phyloP scores from a whole-genome alignment of 139 green algal species.

The Tetratostichococcus sp. region DNA sequence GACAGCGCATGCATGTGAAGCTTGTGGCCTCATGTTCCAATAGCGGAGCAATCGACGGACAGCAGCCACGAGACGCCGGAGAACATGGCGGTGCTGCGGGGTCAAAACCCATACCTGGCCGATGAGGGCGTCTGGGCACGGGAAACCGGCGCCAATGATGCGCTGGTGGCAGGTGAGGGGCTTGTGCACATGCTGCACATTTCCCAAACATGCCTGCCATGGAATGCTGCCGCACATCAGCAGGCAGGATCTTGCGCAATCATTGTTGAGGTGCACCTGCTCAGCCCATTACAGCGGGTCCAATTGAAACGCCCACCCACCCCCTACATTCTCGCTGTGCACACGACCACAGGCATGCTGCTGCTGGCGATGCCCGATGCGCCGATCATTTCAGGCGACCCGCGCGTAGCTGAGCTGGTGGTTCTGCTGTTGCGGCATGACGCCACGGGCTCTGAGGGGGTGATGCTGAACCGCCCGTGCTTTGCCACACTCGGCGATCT shows the following conservation, averaged over 20 bases:
- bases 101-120: background rate
- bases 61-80: background rate
- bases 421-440: conserved; percentile 50
- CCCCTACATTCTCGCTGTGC: no score
- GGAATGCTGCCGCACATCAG: no score
- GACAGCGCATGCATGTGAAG: no score
- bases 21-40: background rate
- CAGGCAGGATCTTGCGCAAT: no score
- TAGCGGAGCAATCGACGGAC: background rate
- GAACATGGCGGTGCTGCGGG: background rate
- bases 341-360: background rate
- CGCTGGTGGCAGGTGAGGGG: no score
- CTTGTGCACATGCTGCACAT: no score
- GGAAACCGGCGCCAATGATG: background rate
- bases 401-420: conserved; percentile 47
- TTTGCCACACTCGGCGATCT: conserved; percentile 31
- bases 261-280: no score
- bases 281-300: no score
- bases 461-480: conserved; percentile 64
- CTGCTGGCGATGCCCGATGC: background rate
- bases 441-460: conserved; percentile 35
- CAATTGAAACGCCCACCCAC: no score
- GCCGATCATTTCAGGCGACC: conserved; percentile 2
- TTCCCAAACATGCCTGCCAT: no score
- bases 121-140: background rate